Base-by-base conservation (phyloP, 2,329 filamentous ascomycete genomes). In the Fusarium sp. region DNA sequence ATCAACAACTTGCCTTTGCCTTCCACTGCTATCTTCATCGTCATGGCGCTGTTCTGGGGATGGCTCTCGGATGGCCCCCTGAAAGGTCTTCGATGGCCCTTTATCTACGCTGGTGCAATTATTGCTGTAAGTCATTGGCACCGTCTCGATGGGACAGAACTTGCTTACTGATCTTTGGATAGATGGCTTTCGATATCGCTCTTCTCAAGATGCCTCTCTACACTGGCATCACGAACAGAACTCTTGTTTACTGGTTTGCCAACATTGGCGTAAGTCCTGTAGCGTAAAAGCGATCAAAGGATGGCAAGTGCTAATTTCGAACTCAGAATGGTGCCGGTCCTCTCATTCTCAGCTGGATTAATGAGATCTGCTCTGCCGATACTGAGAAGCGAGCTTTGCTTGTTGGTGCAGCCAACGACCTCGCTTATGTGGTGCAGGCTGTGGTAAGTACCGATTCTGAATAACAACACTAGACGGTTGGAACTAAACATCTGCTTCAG, bases 341-440 rank as follows among this genome's bases (percentile, higher is more conserved):
- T 22, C 67, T 73, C 2, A 72, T 72, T 11, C 56, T 73, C 5
- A 70, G 69, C 15, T 73, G 69, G 69, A 70, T 72, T 14, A 72
- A 72, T 21, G 69, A 73, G n/a, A 70, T 72, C 2, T 70, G 69
- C 24, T 57, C 57, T 1, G 45, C 51, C 8, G 70, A 73, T 57
- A 72, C 70, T 2, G 70, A 73, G 44, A 72, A 72, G 8, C 61
- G 67, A 40, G 69, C 67, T 3, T 21, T 73, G 0, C 42, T 73
- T 6, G 69, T 73, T 10, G 61, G 46, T 5, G 39, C 62, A 1
- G 60, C 53, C 8, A 65, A 65, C 10, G 60, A 65, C n/a, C 39
- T 65, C 1, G 62, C 62, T 5, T 72, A 72, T 22, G 69, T 65
- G 6, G 66, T 72, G 1, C 69, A 72, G 24, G 69, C 69, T 6